Conservation (phyloP, 139 green algal genomes). For the Pseudopediastrum boryanum region DNA sequence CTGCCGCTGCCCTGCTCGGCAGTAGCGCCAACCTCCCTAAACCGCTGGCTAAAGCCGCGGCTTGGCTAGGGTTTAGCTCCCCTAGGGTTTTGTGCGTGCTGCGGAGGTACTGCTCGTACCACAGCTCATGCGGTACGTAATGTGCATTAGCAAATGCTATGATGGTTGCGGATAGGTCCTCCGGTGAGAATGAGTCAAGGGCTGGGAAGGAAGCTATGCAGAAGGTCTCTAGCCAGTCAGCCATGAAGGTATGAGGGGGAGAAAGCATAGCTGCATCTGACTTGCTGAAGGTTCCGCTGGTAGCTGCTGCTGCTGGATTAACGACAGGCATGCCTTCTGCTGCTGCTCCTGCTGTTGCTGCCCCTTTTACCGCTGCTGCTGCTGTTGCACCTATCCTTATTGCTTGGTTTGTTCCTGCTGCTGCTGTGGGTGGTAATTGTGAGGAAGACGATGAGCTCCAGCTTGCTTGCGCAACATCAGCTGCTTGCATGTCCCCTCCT, state of each 20-base stretch:
- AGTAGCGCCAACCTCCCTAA: conserved; percentile 19
- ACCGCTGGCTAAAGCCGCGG: conserved; percentile 9
- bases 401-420: conserved; percentile 11
- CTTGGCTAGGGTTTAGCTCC: conserved; percentile 8
- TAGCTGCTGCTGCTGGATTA: background rate
- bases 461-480: too few species aligned
- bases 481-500: too few species aligned
- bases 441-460: too few species aligned
- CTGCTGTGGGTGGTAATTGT: background rate
- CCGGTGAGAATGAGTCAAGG: conserved; percentile 9
- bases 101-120: conserved; percentile 25
- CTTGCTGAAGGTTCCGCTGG: background rate
- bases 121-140: conserved; percentile 13
- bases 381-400: background rate
- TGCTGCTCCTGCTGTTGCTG: background rate
- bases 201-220: background rate
- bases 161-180: conserved; percentile 5
- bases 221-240: conserved; percentile 20
- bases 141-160: background rate
- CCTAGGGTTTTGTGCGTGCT: background rate
- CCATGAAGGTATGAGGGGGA: too few species aligned
- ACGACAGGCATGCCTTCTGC: background rate
- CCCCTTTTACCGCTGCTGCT: too few species aligned
- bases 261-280: too few species aligned
- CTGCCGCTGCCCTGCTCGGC: conserved; percentile 6